These are phyloP conservation scores for Exophiala bonariae DNA, from an alignment of 2,329 filamentous ascomycete species.

Conservation along the genomic window DNA sequence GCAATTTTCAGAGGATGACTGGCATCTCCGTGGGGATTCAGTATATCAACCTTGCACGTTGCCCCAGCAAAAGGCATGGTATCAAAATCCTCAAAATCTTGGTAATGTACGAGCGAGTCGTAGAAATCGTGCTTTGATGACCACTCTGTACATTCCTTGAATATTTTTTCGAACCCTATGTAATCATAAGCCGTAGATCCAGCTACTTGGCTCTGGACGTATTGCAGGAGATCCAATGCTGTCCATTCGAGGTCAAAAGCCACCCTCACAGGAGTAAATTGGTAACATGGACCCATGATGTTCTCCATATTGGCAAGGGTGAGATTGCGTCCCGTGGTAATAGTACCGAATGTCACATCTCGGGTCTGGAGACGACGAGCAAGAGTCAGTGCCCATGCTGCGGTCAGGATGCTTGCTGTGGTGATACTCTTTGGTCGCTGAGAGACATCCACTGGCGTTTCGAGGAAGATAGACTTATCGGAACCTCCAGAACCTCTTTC, in stretches of 20 bases:
- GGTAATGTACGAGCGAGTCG: constrained; percentile 56
- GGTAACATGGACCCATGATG: constrained; percentile 66
- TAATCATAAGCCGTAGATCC: constrained; percentile 58
- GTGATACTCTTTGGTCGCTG: constrained; percentile 58
- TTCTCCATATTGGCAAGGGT: constrained; percentile 56
- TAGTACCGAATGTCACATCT: constrained; percentile 66
- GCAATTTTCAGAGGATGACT: constrained; percentile 61
- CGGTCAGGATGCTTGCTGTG: constrained; percentile 63
- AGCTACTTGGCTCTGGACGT: constrained; percentile 58
- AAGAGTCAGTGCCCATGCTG: constrained; percentile 65
- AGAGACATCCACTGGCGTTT: constrained; percentile 37
- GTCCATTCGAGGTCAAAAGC: constrained; percentile 54
- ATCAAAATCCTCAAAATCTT: constrained; percentile 63
- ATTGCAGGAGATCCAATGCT: constrained; percentile 52
- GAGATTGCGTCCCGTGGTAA: constrained; percentile 64
- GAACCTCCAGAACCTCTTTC: background rate
- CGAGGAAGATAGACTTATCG: constrained; percentile 11
- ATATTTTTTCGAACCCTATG: constrained; percentile 57
- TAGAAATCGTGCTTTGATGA: constrained; percentile 45
- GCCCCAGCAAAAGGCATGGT: constrained; percentile 39
- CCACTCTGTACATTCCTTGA: constrained; percentile 49
- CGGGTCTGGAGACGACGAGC: constrained; percentile 52
- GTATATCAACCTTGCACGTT: constrained; percentile 54
- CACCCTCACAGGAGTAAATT: constrained; percentile 67
- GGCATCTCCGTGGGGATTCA: constrained; percentile 61